Base-by-base conservation (phyloP, 208 protist genomes). In the Trypanosoma avium region DNA sequence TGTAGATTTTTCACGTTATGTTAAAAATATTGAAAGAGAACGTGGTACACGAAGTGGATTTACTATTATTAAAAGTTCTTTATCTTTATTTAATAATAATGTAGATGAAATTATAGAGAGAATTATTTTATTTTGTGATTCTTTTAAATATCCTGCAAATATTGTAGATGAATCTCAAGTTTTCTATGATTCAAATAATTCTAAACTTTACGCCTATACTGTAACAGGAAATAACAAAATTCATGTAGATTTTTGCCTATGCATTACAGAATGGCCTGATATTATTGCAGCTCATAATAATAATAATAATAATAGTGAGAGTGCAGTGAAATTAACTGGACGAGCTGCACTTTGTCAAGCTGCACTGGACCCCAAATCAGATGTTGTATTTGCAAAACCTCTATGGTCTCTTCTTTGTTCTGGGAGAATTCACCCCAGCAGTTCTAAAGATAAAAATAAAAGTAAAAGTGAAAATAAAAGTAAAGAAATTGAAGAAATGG, bases 351-450 rank as follows among this genome's bases (percentile, higher is more conserved):
- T 92, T 42, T 78, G 80, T 60, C 54, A 65, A 13, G 85, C 85
- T 17, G 81, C 85, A 12, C 27, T 88, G 26, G 73, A 88, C 50
- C 61, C 70, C 9, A 26, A 29, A 17, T 54, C 79, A 26, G 81
- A 92, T 57, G 82, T 92, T 3, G 77, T 88, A 26, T 92, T 92
- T 66, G 85, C 81, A 19, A 84, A 88, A 67, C 85, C 85, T 19
- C 57, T 92, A 22, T 92, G 85, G 82, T 65, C 67, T 12, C 74
- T 75, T 61, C 70, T 92, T 32, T 82, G 74, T 75, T 72, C 69
- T 8, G 85, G 85, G 13, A 10, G 68, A 21, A 43, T 85, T 33
- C 73, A 82, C 56, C 55, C 52, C n/a, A n/a, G n/a, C n/a, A n/a
- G n/a, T n/a, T n/a, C n/a, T n/a, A n/a, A n/a, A n/a, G n/a, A n/a